These are phyloP conservation scores for Colletotrichum sp. DNA, from an alignment of 2,329 filamentous ascomycete genomes.

Conservation along the genomic window DNA sequence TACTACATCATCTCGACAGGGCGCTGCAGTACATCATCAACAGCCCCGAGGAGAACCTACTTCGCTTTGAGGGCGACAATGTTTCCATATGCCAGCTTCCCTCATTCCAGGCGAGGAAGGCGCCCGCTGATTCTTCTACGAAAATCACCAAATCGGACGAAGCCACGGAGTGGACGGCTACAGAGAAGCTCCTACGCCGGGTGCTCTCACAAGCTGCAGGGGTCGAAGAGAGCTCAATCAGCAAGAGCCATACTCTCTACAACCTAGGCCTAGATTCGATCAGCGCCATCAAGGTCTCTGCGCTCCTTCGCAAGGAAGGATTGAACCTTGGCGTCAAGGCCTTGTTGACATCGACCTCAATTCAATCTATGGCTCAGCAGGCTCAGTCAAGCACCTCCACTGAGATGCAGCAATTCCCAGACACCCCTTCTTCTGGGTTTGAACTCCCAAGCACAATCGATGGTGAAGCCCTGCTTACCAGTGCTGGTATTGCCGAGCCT, in stretches of 20 bases:
- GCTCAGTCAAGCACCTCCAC: conserved; percentile 31
- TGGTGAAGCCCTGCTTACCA: conserved; percentile 37
- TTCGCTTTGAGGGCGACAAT: conserved; percentile 55
- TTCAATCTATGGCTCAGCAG: conserved; percentile 60
- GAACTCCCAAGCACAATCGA: conserved; percentile 35
- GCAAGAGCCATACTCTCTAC: conserved; percentile 76
- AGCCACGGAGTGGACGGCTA: conserved; percentile 34
- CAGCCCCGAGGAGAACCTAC: conserved; percentile 50
- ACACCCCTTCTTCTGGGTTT: neutral
- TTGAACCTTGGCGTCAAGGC: conserved; percentile 72
- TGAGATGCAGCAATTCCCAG: neutral
- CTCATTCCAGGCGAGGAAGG: conserved; percentile 34
- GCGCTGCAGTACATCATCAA: conserved; percentile 62
- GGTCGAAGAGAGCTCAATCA: conserved; percentile 50
- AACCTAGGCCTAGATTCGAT: conserved; percentile 91
- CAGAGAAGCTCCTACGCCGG: conserved; percentile 45
- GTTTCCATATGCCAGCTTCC: conserved; percentile 72
- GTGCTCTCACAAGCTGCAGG: conserved; percentile 65
- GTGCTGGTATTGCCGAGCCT: conserved; percentile 42
- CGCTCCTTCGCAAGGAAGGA: conserved; percentile 68
- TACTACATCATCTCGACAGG: conserved; percentile 65
- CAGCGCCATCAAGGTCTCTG: conserved; percentile 82
- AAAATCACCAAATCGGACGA: neutral
- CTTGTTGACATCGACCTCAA: conserved; percentile 69
- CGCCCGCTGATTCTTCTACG: neutral